Base-by-base conservation (phyloP, 2,329 filamentous ascomycete species). In the Fusarium abutilonis region DNA sequence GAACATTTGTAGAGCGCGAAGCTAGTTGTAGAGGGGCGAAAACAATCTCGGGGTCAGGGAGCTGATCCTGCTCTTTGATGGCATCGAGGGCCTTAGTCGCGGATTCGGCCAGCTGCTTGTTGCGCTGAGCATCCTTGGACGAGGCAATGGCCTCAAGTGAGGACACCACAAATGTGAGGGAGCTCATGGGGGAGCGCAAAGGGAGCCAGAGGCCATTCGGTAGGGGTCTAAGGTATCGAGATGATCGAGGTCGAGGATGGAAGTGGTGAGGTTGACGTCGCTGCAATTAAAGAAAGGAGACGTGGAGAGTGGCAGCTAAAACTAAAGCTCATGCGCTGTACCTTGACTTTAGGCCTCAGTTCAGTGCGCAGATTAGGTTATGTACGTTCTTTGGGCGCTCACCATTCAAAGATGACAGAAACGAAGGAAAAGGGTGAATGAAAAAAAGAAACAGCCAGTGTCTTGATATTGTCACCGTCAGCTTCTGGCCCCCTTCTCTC, bases 141-240 rank as follows among this genome's bases (percentile, higher is more conserved):
- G 89, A 86, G 58, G 91, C 91, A 73, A 99, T 97, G 74, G 89
- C 89, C 82, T 97, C 95, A 74, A 99, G 81, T 35, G 95, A 94
- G 72, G 91, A 93, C 72, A 96, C 89, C 71, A 99, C 92, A 75
- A 99, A 99, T 71, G 97, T 93, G 72, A 96, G 89, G 68, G 95
- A 98, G 83, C 90, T 96, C 81, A 96, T 90, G 69, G 87, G 89
- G 74, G 87, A 84, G 71, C 80, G 73, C 70, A 70, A 64, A 68
- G 68, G 67, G 60, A 66, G 63, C 75, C 70, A 76, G 75, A 68
- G 75, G 79, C 75, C 81, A 83, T 83, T 75, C 80, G 81, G 39
- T 53, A 60, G 53, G 45, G 49, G 46, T 46, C 41, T 6, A 41
- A 38, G 32, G 36, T 39, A 14, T 66, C 46, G 62, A 60, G 35